Conservation (phyloP, 225 moss, liverwort and hornwort genomes). For the Thuidium tamariscinum region DNA sequence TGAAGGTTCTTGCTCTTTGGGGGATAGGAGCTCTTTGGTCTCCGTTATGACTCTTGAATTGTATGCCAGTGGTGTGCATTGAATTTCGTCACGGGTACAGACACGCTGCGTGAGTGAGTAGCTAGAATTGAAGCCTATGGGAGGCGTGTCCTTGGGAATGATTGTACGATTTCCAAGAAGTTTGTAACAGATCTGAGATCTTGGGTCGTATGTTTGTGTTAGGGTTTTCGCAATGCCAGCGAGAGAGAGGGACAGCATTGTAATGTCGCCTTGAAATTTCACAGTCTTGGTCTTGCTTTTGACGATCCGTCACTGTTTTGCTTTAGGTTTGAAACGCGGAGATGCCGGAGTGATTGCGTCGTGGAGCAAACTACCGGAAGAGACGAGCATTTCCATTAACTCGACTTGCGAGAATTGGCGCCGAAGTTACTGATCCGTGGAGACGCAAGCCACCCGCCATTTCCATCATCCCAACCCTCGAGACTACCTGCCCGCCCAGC, state of each 20-base stretch:
- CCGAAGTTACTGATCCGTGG: neutral
- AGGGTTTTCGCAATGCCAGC: neutral
- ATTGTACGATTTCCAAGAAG: neutral
- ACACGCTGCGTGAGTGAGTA: neutral
- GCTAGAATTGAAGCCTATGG: neutral
- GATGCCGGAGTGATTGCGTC: neutral
- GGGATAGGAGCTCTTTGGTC: neutral
- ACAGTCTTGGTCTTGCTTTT: neutral
- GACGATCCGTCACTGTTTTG: neutral
- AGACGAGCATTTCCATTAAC: neutral
- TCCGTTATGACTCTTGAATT: neutral
- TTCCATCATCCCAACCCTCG: neutral
- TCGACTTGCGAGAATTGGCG: neutral
- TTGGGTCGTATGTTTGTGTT: neutral
- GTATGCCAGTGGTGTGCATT: neutral
- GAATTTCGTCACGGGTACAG: neutral
- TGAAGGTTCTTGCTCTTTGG: neutral
- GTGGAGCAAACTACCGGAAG: neutral
- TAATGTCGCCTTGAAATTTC: neutral
- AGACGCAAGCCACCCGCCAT: neutral
- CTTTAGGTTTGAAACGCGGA: neutral
- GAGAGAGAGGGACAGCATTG: neutral
- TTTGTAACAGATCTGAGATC: slow-evolving; percentile 6
- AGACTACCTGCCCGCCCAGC: neutral
- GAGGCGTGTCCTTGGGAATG: neutral